A percentile compares a stretch with the other conserved stretches of the same genome.
These are phyloP conservation scores for Cornus suecica DNA, from an alignment of 148 eudicot species.

Conservation along the genomic window DNA sequence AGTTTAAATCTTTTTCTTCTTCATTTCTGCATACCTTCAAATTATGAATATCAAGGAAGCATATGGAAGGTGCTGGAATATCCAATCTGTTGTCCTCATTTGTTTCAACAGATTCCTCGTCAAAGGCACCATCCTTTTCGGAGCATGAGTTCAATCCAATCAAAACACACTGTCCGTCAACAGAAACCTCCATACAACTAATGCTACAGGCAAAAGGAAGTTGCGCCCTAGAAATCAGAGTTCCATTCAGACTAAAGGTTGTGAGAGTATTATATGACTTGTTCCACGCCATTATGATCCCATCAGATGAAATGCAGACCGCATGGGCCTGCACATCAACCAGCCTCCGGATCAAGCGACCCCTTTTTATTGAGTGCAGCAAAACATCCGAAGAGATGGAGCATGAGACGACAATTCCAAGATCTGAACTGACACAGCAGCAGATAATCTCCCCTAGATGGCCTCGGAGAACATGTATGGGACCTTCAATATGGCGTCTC, in stretches of 20 bases:
- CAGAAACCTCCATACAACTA: slow-evolving; percentile 83
- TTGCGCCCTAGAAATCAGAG: slow-evolving; percentile 51
- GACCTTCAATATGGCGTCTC: slow-evolving; percentile 80
- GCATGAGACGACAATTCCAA: slow-evolving; percentile 86
- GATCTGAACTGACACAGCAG: slow-evolving; percentile 85
- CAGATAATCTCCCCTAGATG: slow-evolving; percentile 76
- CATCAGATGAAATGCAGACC: slow-evolving; percentile 72
- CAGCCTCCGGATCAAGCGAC: slow-evolving; percentile 79
- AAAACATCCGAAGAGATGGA: slow-evolving; percentile 73
- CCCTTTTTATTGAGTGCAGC: slow-evolving; percentile 73
- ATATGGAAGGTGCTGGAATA: slow-evolving; percentile 70
- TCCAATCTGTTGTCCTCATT: slow-evolving; percentile 37
- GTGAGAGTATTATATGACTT: slow-evolving; percentile 51
- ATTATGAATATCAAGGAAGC: slow-evolving; percentile 74
- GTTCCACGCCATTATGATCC: slow-evolving; percentile 80
- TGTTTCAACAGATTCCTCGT: slow-evolving; percentile 31
- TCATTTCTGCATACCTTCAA: slow-evolving; percentile 47
- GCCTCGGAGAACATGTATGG: slow-evolving; percentile 88
- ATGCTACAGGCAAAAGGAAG: slow-evolving; percentile 62
- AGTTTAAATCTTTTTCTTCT: background rate
- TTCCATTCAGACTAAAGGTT: slow-evolving; percentile 80
- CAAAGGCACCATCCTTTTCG: slow-evolving; percentile 43
- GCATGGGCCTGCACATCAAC: slow-evolving; percentile 70
- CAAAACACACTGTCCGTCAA: slow-evolving; percentile 76
- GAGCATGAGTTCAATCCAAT: slow-evolving; percentile 64